Evolutionary conservation across 106 monocot species (phyloP).

Genomic region (Xerophyta viscosa): DNA sequence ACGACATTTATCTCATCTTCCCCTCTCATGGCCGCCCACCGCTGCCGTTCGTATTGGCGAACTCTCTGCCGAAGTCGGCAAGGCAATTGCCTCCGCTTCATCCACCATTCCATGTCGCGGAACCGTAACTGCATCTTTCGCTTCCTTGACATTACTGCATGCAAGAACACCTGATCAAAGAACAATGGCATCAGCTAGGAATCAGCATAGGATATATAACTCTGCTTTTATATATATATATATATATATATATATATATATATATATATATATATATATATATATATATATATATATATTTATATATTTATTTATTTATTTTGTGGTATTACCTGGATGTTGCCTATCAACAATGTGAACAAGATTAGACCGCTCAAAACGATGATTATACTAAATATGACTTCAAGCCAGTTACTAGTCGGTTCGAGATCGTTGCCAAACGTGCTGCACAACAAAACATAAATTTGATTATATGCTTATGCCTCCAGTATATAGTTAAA

Average conservation of each 20-base stretch:
- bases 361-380: slow-evolving; percentile 74
- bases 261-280: too few species aligned
- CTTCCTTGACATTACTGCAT: slow-evolving; percentile 82
- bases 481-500: too few species aligned
- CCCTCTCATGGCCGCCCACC: slow-evolving; percentile 76
- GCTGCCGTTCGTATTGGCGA: slow-evolving; percentile 61
- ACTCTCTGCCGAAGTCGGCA: slow-evolving; percentile 72
- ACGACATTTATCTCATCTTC: slow-evolving; percentile 87
- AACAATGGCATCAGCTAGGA: background rate
- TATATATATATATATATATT: too few species aligned
- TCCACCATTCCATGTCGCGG: slow-evolving; percentile 99
- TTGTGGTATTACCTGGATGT: slow-evolving; percentile 82
- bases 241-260: too few species aligned
- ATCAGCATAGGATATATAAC: background rate
- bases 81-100: slow-evolving; percentile 76
- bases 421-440: slow-evolving; percentile 88
- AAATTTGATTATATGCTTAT: too few species aligned
- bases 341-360: slow-evolving; percentile 88
- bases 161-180: slow-evolving; percentile 59
- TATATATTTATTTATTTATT: too few species aligned
- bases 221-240: too few species aligned
- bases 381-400: slow-evolving; percentile 77
- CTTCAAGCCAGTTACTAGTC: slow-evolving; percentile 89
- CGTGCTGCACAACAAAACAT: slow-evolving; percentile 33
- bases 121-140: slow-evolving; percentile 77